Conservation (phyloP, 306 rosid genomes). For the Malus asiatica region DNA sequence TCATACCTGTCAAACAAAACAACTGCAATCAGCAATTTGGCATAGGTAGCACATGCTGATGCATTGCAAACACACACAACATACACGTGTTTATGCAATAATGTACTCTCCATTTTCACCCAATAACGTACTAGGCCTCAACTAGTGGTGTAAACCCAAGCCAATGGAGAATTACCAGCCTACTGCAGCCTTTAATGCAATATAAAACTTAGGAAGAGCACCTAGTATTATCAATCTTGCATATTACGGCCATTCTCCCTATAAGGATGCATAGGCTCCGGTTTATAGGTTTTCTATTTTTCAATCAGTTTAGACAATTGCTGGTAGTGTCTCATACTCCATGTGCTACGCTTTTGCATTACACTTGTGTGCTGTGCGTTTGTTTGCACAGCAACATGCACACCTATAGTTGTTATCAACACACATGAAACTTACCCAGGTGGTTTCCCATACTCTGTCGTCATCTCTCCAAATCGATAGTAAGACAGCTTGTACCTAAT, state of each 20-base stretch:
- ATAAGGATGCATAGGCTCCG: neutral
- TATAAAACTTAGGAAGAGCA: neutral
- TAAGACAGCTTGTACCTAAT: constrained; percentile 89
- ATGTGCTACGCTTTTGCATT: neutral
- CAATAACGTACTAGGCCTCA: neutral
- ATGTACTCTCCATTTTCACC: too few relatives aligned
- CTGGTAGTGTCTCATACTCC: neutral
- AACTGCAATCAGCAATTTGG: neutral
- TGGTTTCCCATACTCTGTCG: constrained; percentile 96
- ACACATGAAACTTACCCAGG: constrained; percentile 64
- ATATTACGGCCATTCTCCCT: neutral
- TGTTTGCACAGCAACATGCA: neutral
- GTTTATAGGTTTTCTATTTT: neutral
- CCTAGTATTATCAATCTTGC: neutral
- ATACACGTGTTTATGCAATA: neutral
- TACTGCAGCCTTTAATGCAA: neutral
- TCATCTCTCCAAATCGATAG: constrained; percentile 95
- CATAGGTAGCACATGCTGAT: neutral
- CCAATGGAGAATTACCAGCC: neutral
- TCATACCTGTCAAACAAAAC: constrained; percentile 50
- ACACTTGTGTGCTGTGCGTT: neutral
- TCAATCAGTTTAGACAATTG: neutral
- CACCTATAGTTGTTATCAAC: neutral
- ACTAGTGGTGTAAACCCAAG: neutral
- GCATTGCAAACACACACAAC: neutral